These are phyloP conservation scores for Pseudovirgaria hyperparasitica DNA, from an alignment of 2,329 filamentous ascomycete species.

Conservation along the genomic window DNA sequence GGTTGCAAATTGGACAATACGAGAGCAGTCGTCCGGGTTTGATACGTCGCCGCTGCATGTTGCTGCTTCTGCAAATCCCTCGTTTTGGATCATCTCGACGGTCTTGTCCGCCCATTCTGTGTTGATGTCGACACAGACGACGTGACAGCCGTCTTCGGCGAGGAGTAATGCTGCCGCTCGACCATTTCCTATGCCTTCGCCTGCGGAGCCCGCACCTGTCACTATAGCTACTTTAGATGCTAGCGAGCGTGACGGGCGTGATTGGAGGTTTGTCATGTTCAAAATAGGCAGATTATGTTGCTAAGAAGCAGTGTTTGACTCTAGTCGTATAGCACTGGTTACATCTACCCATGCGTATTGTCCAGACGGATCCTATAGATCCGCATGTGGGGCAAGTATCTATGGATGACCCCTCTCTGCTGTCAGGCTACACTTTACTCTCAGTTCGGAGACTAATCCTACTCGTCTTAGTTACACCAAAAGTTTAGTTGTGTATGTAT, in stretches of 20 bases:
- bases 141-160: constrained; percentile 43
- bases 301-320: too few relatives aligned
- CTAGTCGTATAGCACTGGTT: too few relatives aligned
- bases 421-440: too few relatives aligned
- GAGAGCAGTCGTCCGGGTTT: constrained; percentile 36
- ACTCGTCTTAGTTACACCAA: too few relatives aligned
- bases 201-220: constrained; percentile 45
- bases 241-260: constrained; percentile 27
- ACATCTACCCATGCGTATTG: too few relatives aligned
- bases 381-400: too few relatives aligned
- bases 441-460: too few relatives aligned
- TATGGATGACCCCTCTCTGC: too few relatives aligned
- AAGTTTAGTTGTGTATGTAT: too few relatives aligned
- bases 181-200: constrained; percentile 48
- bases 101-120: constrained; percentile 39
- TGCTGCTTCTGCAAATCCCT: constrained; percentile 26
- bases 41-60: constrained; percentile 44
- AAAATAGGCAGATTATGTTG: too few relatives aligned
- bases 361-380: too few relatives aligned
- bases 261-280: too few relatives aligned
- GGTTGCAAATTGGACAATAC: constrained; percentile 28
- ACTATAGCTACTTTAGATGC: constrained; percentile 39
- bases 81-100: constrained; percentile 36
- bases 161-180: constrained; percentile 46
- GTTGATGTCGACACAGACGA: constrained; percentile 47